These are phyloP conservation scores for Blastobotrys muscicola DNA, from an alignment of 805 yeast species.

Conservation along the genomic window DNA sequence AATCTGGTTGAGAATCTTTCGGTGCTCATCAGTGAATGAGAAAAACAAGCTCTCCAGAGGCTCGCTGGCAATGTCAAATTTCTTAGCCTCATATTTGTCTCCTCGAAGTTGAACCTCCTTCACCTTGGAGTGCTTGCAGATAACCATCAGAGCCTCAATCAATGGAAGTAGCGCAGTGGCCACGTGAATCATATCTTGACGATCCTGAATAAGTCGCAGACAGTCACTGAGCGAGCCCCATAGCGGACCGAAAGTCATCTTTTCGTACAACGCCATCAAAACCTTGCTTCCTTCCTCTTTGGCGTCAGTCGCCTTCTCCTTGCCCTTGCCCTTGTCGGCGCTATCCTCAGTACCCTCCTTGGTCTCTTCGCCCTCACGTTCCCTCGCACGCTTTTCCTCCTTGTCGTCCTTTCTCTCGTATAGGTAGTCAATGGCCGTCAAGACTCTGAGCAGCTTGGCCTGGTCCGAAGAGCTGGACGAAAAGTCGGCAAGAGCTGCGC, in stretches of 20 bases:
- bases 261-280: slow-evolving; percentile 41
- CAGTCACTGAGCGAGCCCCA: slow-evolving; percentile 83
- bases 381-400: neutral
- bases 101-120: slow-evolving; percentile 47
- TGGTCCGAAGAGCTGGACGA: slow-evolving; percentile 79
- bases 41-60: slow-evolving; percentile 74
- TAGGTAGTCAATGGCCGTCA: slow-evolving; percentile 7
- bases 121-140: slow-evolving; percentile 77
- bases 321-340: slow-evolving; percentile 1
- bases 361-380: neutral
- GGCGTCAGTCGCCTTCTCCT: slow-evolving; percentile 7
- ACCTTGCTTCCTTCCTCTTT: slow-evolving; percentile 10
- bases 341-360: neutral
- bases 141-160: slow-evolving; percentile 89
- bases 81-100: slow-evolving; percentile 47
- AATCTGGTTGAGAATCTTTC: slow-evolving; percentile 82
- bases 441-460: slow-evolving; percentile 55
- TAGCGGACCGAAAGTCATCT: slow-evolving; percentile 60
- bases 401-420: slow-evolving; percentile 1
- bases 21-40: slow-evolving; percentile 81
- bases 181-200: slow-evolving; percentile 46
- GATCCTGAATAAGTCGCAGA: slow-evolving; percentile 51
- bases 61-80: slow-evolving; percentile 59
- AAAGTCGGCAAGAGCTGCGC: slow-evolving; percentile 52
- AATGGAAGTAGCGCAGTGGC: slow-evolving; percentile 78